Conservation (phyloP, 148 eudicot species). For the Rhododendron williamsianum region DNA sequence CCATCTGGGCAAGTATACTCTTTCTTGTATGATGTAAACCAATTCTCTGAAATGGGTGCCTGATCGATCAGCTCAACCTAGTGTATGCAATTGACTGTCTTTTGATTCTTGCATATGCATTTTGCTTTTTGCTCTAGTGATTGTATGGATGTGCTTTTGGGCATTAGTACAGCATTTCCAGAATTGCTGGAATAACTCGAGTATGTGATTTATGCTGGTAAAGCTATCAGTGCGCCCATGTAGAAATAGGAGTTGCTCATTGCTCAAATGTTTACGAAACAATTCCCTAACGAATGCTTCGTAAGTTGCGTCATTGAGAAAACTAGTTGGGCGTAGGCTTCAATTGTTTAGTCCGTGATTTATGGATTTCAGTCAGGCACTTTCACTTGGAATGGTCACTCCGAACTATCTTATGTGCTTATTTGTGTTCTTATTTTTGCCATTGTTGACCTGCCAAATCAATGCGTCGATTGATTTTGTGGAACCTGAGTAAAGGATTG, state of each 20-base stretch:
- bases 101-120: not conserved
- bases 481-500: not conserved
- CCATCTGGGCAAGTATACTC: not conserved
- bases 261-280: not conserved
- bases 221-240: not conserved
- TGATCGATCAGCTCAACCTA: not conserved
- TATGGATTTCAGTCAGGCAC: not conserved
- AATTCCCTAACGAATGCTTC: not conserved
- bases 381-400: not conserved
- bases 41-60: not conserved
- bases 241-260: not conserved
- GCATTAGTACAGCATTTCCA: not conserved
- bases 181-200: not conserved
- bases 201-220: not conserved
- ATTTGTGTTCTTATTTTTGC: not conserved
- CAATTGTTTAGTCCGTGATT: not conserved
- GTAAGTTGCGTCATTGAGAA: not conserved
- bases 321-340: not conserved
- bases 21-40: constrained; percentile 6
- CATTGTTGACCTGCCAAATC: not conserved
- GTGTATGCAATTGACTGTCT: not conserved
- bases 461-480: not conserved
- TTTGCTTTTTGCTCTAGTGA: not conserved
- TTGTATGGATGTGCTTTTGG: not conserved
- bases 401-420: not conserved